Evolutionary conservation across 352 stramenopile genomes (phyloP).

Genomic region (Phytophthora vignae): DNA sequence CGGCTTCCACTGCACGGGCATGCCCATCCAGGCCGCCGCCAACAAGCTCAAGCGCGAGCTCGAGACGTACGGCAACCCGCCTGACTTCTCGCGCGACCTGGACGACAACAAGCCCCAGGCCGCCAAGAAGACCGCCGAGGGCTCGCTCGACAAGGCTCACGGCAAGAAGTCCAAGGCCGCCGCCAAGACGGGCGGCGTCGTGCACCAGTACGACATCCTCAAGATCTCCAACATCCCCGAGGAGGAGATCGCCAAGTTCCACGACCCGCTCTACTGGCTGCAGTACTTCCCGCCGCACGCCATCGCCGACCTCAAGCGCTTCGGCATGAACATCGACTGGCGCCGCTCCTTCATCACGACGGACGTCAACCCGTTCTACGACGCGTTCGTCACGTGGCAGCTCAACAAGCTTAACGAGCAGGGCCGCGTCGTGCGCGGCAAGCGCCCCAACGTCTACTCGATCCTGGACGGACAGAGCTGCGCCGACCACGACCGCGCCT

Average conservation of each 20-base stretch:
- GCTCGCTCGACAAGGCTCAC: constrained; percentile 87
- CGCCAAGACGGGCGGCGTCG: constrained; percentile 97
- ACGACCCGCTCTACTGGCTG: constrained; percentile 98
- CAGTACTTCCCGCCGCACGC: constrained; percentile 99
- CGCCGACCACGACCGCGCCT: constrained; percentile 98
- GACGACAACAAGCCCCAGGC: constrained; percentile 17
- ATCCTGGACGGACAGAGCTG: constrained; percentile 99
- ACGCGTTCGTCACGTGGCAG: constrained; percentile 99
- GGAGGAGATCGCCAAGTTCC: constrained; percentile 97
- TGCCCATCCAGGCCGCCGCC: constrained; percentile 99
- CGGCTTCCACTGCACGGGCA: constrained; percentile 99
- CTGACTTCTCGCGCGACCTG: constrained; percentile 81
- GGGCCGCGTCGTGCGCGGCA: constrained; percentile 92
- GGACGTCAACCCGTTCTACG: constrained; percentile 99
- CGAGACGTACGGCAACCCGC: constrained; percentile 93
- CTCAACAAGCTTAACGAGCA: constrained; percentile 97
- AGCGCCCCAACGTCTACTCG: constrained; percentile 99
- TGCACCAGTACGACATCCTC: constrained; percentile 99
- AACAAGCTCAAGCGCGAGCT: constrained; percentile 99
- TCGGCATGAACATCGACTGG: constrained; percentile 98
- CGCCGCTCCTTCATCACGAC: constrained; percentile 99
- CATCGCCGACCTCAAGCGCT: constrained; percentile 96
- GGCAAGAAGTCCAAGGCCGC: constrained; percentile 99
- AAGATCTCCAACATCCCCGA: constrained; percentile 92
- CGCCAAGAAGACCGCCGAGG: constrained; percentile 76